phyloP scores from a whole-genome alignment of 352 stramenopile species.

The Phytophthora agathidicida region DNA sequence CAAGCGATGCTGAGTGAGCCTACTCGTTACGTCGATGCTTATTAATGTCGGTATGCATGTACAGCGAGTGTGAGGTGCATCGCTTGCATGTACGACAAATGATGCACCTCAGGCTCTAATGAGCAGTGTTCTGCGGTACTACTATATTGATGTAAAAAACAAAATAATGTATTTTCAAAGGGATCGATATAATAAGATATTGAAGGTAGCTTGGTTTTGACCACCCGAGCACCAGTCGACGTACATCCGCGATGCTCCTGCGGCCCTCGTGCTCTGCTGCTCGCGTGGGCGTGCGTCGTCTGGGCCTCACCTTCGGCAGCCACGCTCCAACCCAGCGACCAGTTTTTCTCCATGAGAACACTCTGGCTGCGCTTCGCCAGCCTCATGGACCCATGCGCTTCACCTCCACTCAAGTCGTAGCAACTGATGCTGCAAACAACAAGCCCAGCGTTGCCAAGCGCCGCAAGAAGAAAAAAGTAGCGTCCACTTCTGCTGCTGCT shows the following conservation, averaged over 20 bases:
- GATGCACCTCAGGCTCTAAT: too few species aligned
- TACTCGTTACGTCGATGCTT: too few species aligned
- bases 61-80: too few species aligned
- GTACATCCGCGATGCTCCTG: constrained; percentile 26
- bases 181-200: too few species aligned
- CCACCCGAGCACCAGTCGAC: constrained; percentile 16
- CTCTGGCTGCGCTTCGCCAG: not conserved
- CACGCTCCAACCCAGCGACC: constrained; percentile 1
- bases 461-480: constrained; percentile 38
- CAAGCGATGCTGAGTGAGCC: too few species aligned
- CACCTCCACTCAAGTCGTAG: constrained; percentile 4
- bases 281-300: constrained; percentile 18
- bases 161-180: too few species aligned
- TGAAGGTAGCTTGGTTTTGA: constrained; percentile 14
- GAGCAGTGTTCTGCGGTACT: too few species aligned
- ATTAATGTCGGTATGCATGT: too few species aligned
- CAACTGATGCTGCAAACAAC: constrained; percentile 1
- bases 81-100: too few species aligned
- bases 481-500: not conserved
- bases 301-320: constrained; percentile 4
- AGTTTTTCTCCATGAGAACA: not conserved
- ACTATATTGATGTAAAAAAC: too few species aligned
- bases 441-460: constrained; percentile 40
- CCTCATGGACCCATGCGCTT: constrained; percentile 11
- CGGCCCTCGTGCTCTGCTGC: constrained; percentile 11